Evolutionary conservation across 1,284 basidiomycete species (phyloP).

Genomic region (Puccinia novopanici): DNA sequence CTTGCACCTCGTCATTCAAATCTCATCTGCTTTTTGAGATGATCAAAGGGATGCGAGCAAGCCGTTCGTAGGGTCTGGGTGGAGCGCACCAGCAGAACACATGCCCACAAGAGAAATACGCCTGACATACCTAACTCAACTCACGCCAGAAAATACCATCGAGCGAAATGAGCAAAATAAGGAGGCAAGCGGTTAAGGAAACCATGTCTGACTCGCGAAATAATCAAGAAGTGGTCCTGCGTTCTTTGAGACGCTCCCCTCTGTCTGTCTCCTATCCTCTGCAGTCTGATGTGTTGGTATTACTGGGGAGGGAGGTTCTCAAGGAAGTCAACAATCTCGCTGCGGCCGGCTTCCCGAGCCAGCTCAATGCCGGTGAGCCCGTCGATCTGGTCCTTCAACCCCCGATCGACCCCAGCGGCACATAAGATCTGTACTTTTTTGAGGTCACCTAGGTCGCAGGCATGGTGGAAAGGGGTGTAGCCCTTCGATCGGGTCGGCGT

Average conservation of each 20-base stretch:
- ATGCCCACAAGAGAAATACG: too few relatives aligned
- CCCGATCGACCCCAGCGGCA: constrained; percentile 2
- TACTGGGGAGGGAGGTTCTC: not conserved
- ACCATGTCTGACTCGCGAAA: not conserved
- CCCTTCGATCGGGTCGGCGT: not conserved
- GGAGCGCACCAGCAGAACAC: too few relatives aligned
- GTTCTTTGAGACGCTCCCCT: too few relatives aligned
- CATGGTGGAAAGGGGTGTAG: constrained; percentile 37
- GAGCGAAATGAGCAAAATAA: too few relatives aligned
- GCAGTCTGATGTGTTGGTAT: too few relatives aligned
- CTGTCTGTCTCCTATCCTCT: too few relatives aligned
- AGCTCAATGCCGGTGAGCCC: constrained; percentile 23
- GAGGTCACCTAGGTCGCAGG: constrained; percentile 27
- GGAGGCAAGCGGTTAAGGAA: not conserved
- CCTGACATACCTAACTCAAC: not conserved
- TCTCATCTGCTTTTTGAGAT: too few relatives aligned
- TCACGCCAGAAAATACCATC: not conserved
- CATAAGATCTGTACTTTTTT: constrained; percentile 9
- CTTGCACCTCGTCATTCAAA: too few relatives aligned
- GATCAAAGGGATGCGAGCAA: too few relatives aligned
- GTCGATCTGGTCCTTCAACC: constrained; percentile 22
- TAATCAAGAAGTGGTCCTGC: too few relatives aligned
- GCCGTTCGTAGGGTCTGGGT: too few relatives aligned
- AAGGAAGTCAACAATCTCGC: constrained; percentile 10
- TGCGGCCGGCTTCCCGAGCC: constrained; percentile 32